These are phyloP conservation scores for Sporisorium iseilematis-ciliati DNA, from an alignment of 1,284 basidiomycete genomes.

Conservation along the genomic window DNA sequence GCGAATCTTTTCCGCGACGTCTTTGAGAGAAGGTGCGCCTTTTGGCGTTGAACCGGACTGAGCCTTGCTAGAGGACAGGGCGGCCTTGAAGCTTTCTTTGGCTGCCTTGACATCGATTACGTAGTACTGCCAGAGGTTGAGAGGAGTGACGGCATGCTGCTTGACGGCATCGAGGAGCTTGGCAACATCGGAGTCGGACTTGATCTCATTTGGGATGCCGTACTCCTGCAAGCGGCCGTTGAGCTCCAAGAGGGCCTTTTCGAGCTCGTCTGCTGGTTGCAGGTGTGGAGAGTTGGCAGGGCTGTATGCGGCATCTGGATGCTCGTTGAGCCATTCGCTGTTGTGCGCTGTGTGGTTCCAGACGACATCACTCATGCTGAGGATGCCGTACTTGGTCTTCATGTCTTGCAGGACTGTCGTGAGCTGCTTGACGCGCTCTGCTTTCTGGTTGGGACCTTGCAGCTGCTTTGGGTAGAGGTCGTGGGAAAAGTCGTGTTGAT, in stretches of 20 bases:
- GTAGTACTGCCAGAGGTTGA: slow-evolving; percentile 66
- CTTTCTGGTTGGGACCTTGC: slow-evolving; percentile 32
- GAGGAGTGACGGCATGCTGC: slow-evolving; percentile 47
- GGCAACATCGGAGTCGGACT: slow-evolving; percentile 50
- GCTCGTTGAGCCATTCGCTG: slow-evolving; percentile 63
- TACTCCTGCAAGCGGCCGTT: slow-evolving; percentile 36
- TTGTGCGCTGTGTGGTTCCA: slow-evolving; percentile 64
- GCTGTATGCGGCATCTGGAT: slow-evolving; percentile 63
- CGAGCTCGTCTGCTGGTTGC: slow-evolving; percentile 63
- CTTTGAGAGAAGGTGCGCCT: slow-evolving; percentile 19
- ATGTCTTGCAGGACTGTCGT: slow-evolving; percentile 35
- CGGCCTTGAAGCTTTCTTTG: slow-evolving; percentile 38
- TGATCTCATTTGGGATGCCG: slow-evolving; percentile 52
- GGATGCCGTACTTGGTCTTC: slow-evolving; percentile 58
- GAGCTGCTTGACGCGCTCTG: slow-evolving; percentile 49
- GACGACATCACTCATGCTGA: slow-evolving; percentile 65
- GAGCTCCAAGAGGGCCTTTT: slow-evolving; percentile 53
- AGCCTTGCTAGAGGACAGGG: slow-evolving; percentile 19
- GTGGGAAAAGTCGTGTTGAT: slow-evolving; percentile 59
- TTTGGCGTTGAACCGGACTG: slow-evolving; percentile 9
- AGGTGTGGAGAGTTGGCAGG: slow-evolving; percentile 65
- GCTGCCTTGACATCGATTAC: slow-evolving; percentile 54
- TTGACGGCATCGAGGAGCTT: slow-evolving; percentile 57
- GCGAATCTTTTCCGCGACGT: slow-evolving; percentile 34
- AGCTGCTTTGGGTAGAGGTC: slow-evolving; percentile 55